phyloP scores from a whole-genome alignment of 352 stramenopile genomes.

The Phytophthora nicotianae region DNA sequence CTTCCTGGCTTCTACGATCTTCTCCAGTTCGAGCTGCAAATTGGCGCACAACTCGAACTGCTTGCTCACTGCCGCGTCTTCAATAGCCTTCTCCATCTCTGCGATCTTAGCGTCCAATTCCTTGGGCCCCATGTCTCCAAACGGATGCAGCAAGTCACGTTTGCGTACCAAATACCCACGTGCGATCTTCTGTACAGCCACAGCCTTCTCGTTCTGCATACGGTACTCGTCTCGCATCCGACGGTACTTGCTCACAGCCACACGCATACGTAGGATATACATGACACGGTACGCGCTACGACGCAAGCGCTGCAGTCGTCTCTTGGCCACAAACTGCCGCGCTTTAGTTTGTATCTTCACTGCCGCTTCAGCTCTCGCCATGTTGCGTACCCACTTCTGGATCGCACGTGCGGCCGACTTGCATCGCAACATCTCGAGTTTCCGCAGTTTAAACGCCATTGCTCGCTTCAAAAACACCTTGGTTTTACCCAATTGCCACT shows the following conservation, averaged over 20 bases:
- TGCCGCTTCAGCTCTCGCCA: conserved; percentile 58
- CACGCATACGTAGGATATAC: conserved; percentile 58
- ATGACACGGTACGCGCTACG: conserved; percentile 69
- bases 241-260: conserved; percentile 73
- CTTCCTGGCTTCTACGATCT: conserved; percentile 80
- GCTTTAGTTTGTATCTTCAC: conserved; percentile 78
- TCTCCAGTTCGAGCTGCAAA: conserved; percentile 85
- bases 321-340: conserved; percentile 72
- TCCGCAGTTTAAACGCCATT: conserved; percentile 82
- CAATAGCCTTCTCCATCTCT: conserved; percentile 79
- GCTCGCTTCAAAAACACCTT: conserved; percentile 89
- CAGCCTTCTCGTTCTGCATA: conserved; percentile 49
- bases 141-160: conserved; percentile 76
- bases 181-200: conserved; percentile 77
- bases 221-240: conserved; percentile 55
- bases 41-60: conserved; percentile 87
- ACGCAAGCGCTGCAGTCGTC: conserved; percentile 50
- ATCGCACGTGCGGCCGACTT: conserved; percentile 82
- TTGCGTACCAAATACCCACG: conserved; percentile 79
- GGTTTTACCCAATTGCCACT: conserved; percentile 89
- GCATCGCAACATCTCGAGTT: conserved; percentile 80
- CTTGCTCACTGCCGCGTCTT: conserved; percentile 77
- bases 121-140: conserved; percentile 76
- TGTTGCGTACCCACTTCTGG: conserved; percentile 85
- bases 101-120: conserved; percentile 81